Base-by-base conservation (phyloP, 2,329 filamentous ascomycete species). In the Eutypa lata region DNA sequence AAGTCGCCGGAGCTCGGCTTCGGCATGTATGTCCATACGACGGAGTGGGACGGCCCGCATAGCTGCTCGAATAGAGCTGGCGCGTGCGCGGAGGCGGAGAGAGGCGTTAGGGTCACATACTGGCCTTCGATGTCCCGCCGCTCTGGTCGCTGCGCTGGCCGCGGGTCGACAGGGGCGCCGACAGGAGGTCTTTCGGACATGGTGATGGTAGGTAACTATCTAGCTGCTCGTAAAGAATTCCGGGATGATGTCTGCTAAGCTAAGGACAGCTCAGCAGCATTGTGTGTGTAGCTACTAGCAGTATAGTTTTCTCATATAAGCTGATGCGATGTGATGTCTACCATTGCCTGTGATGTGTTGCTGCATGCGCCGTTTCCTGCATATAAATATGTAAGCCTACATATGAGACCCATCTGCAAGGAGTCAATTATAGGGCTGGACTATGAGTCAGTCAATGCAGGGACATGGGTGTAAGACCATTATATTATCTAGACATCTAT, bases 1-100 rank as follows among this genome's bases (percentile, higher is more conserved):
- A 62, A 67, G 3, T 63, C 62, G 8, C 57, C 65, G n/a, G n/a
- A n/a, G 31, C 56, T 50, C 33, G 53, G 35, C 4, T 8, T 13
- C 22, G 42, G 42, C 57, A 68, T 56, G 52, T 68, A 67, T 21
- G 63, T 57, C 64, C 64, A 66, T 3, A 64, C 57, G 35, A 55
- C 48, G 16, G 57, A 56, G 46, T 63, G 62, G 28, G 59, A 54
- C 1, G 58, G 55, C 10, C 63, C 63, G 6, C 58, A 59, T 48
- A 65, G 40, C 18, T 58, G 56, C 24, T 60, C 54, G 38, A 59
- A 65, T 18, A 66, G 47, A 2, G 56, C 47, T 16, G 57, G 57
- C 13, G 56, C 55, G 37, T 66, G 64, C 22, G 51, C 24, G 3
- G 57, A 21, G 3, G 57, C 48, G 21, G 24, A 21, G 47, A 66